Percentiles rank a stretch among this genome's conserved stretches.
These are phyloP conservation scores for Cyathus olla DNA, from an alignment of 1,284 basidiomycete species.

Conservation along the genomic window DNA sequence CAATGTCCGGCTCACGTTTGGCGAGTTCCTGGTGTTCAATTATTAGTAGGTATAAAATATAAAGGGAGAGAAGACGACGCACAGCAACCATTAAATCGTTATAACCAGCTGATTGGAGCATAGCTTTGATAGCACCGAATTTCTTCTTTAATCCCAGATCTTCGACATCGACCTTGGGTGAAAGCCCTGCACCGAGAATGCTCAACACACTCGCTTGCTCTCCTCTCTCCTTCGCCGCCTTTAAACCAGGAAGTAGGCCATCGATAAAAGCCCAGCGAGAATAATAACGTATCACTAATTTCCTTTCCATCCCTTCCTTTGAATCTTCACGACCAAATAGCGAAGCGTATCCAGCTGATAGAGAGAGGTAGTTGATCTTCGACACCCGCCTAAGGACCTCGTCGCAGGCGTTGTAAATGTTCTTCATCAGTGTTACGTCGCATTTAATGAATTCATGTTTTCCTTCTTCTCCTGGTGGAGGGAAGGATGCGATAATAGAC, in stretches of 20 bases:
- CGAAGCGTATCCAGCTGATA: conserved; percentile 48
- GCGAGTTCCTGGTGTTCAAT: conserved; percentile 50
- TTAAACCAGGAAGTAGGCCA: conserved; percentile 50
- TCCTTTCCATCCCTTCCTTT: conserved; percentile 56
- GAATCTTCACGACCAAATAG: conserved; percentile 51
- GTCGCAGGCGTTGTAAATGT: conserved; percentile 40
- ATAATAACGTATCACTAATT: conserved; percentile 56
- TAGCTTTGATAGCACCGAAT: conserved; percentile 42
- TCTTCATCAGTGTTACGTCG: conserved; percentile 52
- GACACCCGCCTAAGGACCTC: conserved; percentile 37
- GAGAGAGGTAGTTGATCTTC: conserved; percentile 53
- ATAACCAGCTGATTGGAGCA: conserved; percentile 44
- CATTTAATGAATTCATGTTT: conserved; percentile 52
- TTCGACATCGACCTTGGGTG: conserved; percentile 45
- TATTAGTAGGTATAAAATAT: not conserved
- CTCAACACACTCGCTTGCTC: conserved; percentile 56
- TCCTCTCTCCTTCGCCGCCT: conserved; percentile 44
- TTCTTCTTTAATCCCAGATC: conserved; percentile 57
- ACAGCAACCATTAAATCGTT: conserved; percentile 59
- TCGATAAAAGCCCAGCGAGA: conserved; percentile 52
- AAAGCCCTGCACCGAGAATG: conserved; percentile 49
- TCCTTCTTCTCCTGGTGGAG: conserved; percentile 20
- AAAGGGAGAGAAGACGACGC: conserved; percentile 7
- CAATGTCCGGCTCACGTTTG: conserved; percentile 45
- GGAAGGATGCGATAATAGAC: conserved; percentile 45